Conservation (phyloP, 805 yeast species). For the Wickerhamiella occidentalis region DNA sequence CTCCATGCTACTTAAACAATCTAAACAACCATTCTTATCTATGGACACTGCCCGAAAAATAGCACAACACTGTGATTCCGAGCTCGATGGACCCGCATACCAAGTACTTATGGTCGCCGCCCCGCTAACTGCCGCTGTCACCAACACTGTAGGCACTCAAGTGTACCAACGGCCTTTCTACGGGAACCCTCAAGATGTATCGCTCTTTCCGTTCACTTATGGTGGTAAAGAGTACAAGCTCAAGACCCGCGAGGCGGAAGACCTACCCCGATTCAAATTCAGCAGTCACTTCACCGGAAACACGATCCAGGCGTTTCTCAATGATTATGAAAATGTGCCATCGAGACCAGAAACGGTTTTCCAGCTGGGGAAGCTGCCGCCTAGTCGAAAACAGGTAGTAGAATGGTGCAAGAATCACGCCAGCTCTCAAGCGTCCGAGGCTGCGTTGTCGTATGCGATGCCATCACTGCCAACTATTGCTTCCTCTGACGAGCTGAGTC, state of each 20-base stretch:
- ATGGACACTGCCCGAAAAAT: background rate
- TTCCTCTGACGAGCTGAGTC: conserved; percentile 9
- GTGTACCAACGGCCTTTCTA: conserved; percentile 56
- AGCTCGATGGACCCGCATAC: background rate
- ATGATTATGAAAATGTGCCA: background rate
- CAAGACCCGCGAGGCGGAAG: conserved; percentile 30
- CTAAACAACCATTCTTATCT: background rate
- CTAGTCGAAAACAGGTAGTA: conserved; percentile 12
- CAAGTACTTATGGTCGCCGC: conserved; percentile 11
- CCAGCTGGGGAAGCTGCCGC: conserved; percentile 14
- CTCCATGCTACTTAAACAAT: background rate
- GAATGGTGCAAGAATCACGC: conserved; percentile 12
- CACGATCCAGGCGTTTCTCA: conserved; percentile 9
- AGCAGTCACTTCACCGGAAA: conserved; percentile 13
- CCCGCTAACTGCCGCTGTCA: conserved; percentile 28
- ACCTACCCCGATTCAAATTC: conserved; percentile 26
- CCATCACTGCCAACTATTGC: conserved; percentile 10
- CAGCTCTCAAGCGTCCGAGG: background rate
- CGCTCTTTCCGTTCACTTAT: conserved; percentile 42
- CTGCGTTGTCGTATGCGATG: background rate
- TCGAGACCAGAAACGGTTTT: background rate
- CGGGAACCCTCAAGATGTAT: conserved; percentile 41
- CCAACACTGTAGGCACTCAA: conserved; percentile 34
- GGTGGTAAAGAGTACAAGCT: conserved; percentile 55
- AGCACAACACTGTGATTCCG: background rate